Percentiles rank a stretch among this genome's conserved stretches.
These are phyloP conservation scores for Cicer yamashitae DNA, from an alignment of 306 rosid species.

Conservation along the genomic window DNA sequence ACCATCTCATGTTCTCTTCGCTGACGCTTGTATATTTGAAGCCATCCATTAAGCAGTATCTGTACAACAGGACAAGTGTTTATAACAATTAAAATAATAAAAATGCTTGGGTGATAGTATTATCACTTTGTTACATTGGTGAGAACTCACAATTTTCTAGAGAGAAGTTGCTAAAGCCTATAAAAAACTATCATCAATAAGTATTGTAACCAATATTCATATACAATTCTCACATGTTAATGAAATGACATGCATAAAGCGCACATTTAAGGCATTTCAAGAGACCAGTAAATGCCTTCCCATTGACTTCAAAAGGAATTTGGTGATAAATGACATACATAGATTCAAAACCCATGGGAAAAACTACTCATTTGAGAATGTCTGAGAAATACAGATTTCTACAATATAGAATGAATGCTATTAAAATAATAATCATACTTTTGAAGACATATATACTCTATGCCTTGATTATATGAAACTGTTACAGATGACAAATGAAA, in stretches of 20 bases:
- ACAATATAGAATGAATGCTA: neutral
- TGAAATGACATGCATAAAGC: neutral
- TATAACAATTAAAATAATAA: slow-evolving; percentile 38
- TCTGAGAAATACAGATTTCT: neutral
- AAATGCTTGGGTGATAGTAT: neutral
- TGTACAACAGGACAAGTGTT: slow-evolving; percentile 38
- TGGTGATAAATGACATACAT: neutral
- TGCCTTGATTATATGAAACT: neutral
- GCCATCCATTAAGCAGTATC: slow-evolving; percentile 93
- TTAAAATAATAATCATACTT: neutral
- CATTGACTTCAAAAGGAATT: neutral
- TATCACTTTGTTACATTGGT: slow-evolving; percentile 7
- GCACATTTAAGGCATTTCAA: neutral
- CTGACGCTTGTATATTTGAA: slow-evolving; percentile 77
- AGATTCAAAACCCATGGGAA: slow-evolving; percentile 15
- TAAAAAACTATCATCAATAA: neutral
- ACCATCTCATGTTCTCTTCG: slow-evolving; percentile 96
- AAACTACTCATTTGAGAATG: neutral
- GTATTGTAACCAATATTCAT: neutral
- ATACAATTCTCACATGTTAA: slow-evolving; percentile 17
- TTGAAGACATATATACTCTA: neutral
- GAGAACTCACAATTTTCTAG: slow-evolving; percentile 28
- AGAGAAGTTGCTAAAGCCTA: slow-evolving; percentile 32
- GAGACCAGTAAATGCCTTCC: slow-evolving; percentile 10
- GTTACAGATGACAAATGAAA: neutral